These are phyloP conservation scores for Trichoderma sp. DNA, from an alignment of 2,329 filamentous ascomycete species.

Conservation along the genomic window DNA sequence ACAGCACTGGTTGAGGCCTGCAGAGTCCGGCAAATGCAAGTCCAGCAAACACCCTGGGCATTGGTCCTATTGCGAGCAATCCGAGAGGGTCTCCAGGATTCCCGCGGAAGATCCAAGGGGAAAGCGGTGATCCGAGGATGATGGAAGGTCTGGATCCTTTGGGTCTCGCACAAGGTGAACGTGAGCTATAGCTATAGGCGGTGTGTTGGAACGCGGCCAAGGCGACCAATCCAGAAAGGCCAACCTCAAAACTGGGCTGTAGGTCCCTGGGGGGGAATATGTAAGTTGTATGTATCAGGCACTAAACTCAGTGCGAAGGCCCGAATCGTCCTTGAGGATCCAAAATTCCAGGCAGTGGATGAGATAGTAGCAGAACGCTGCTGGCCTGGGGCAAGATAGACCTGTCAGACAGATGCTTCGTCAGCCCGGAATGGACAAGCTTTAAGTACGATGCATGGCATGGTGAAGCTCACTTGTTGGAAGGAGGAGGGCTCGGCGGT, in stretches of 20 bases:
- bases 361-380: constrained; percentile 21
- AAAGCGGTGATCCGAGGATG: constrained; percentile 19
- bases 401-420: constrained; percentile 26
- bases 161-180: constrained; percentile 14
- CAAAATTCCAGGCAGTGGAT: constrained; percentile 25
- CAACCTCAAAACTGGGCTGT: constrained; percentile 22
- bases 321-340: constrained; percentile 28
- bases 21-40: constrained; percentile 25
- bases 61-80: constrained; percentile 26
- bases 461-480: constrained; percentile 26
- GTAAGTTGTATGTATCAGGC: constrained; percentile 27
- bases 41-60: constrained; percentile 28
- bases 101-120: constrained; percentile 25
- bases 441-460: constrained; percentile 29
- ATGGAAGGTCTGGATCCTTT: constrained; percentile 25
- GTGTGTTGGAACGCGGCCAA: constrained; percentile 26
- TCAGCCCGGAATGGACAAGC: constrained; percentile 28
- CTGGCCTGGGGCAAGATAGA: constrained; percentile 28
- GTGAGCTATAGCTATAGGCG: constrained; percentile 27
- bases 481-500: constrained; percentile 11
- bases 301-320: constrained; percentile 29
- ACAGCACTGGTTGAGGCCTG: constrained; percentile 21
- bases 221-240: constrained; percentile 28
- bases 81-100: constrained; percentile 21
- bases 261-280: constrained; percentile 19